These are phyloP conservation scores for Protostelium mycophagum DNA, from an alignment of 78 protist species.

Conservation along the genomic window DNA sequence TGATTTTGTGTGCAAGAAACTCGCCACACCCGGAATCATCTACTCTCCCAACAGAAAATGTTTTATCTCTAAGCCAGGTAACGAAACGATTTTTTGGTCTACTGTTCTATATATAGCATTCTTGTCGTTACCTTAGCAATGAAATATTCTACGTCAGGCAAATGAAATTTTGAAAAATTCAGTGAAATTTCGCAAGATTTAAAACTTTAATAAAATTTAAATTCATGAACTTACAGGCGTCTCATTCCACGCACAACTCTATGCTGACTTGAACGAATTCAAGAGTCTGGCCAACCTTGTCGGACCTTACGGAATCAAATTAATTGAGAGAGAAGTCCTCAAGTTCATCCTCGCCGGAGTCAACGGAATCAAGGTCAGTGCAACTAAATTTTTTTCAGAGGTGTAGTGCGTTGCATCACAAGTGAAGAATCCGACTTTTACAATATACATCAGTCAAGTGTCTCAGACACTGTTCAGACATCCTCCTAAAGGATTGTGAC, in stretches of 20 bases:
- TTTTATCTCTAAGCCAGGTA: conserved; percentile 15
- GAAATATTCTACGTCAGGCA: too few relatives aligned
- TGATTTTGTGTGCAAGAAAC: conserved; percentile 31
- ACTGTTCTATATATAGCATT: too few relatives aligned
- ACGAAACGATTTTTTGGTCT: not conserved
- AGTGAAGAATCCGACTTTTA: not conserved
- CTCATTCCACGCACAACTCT: conserved; percentile 51
- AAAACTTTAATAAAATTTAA: not conserved
- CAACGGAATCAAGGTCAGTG: conserved; percentile 17
- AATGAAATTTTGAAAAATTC: too few relatives aligned
- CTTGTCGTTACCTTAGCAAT: too few relatives aligned
- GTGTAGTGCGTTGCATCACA: not conserved
- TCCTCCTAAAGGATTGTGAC: too few relatives aligned
- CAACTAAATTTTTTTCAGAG: too few relatives aligned
- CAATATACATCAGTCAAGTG: too few relatives aligned
- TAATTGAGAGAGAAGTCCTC: conserved; percentile 38
- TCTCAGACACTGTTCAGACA: too few relatives aligned
- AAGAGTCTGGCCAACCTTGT: conserved; percentile 31
- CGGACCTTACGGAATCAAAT: conserved; percentile 67
- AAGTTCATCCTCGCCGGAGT: conserved; percentile 11
- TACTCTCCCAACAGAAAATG: conserved; percentile 36
- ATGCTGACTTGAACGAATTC: conserved; percentile 40
- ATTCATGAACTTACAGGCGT: conserved; percentile 14
- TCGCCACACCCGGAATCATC: conserved; percentile 26
- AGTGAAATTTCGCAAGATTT: not conserved